These are phyloP conservation scores for Fusarium devonianum DNA, from an alignment of 2,329 filamentous ascomycete genomes.

Conservation along the genomic window DNA sequence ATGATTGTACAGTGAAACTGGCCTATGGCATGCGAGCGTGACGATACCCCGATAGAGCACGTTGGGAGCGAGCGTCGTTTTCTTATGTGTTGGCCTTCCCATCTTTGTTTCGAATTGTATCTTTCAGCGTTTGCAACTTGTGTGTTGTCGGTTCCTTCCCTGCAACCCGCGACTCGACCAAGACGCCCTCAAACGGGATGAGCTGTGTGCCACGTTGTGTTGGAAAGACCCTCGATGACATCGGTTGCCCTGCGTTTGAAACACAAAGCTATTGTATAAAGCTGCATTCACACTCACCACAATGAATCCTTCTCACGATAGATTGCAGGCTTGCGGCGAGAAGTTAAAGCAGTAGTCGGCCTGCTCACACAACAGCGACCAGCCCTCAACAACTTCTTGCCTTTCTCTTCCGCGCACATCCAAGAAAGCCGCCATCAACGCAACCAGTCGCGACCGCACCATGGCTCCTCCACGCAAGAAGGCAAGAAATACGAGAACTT, in stretches of 20 bases:
- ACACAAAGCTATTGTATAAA: neutral
- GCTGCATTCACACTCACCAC: neutral
- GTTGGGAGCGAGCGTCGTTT: conserved; percentile 12
- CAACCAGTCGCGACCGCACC: neutral
- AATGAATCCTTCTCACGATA: no score
- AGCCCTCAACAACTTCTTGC: no score
- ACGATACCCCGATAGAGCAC: conserved; percentile 10
- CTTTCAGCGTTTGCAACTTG: conserved; percentile 4
- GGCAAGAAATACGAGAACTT: conserved; percentile 21
- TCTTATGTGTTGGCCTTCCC: neutral
- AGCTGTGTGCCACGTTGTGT: no score
- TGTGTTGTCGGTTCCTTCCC: neutral
- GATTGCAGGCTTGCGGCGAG: no score
- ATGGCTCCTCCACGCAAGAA: conserved; percentile 33
- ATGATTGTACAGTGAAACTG: conserved; percentile 44
- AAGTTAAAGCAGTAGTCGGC: no score
- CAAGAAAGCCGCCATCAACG: no score
- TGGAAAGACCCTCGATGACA: neutral
- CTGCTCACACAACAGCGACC: no score
- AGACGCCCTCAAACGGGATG: no score
- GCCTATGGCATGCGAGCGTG: conserved; percentile 9
- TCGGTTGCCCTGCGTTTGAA: neutral
- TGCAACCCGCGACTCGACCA: neutral
- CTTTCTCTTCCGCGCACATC: neutral
- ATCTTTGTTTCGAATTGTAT: conserved; percentile 4